Evolutionary conservation across 164 flowering plant species (phyloP).

Genomic region (Houttuynia cordata): DNA sequence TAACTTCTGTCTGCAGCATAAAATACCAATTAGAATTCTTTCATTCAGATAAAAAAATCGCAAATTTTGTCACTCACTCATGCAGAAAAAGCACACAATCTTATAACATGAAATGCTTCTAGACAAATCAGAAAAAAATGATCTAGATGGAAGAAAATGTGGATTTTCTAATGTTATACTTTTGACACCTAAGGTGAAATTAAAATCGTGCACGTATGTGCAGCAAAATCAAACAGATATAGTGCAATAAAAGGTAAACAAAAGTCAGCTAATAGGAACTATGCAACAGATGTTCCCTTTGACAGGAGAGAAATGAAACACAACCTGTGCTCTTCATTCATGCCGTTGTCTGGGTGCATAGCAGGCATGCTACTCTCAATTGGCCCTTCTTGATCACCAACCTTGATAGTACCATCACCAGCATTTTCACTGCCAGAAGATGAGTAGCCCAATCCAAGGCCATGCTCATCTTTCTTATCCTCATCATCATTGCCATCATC

Average conservation of each 20-base stretch:
- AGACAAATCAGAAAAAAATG: too few species aligned
- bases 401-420: conserved; percentile 37
- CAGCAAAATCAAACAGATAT: background rate
- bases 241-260: background rate
- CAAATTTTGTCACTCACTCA: too few species aligned
- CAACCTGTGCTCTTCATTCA: conserved; percentile 87
- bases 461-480: conserved; percentile 36
- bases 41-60: too few species aligned
- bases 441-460: conserved; percentile 73
- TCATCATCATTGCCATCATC: conserved; percentile 88
- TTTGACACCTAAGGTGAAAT: background rate
- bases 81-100: too few species aligned
- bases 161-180: background rate
- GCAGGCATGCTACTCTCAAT: conserved; percentile 34
- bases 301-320: background rate
- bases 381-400: conserved; percentile 35
- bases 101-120: too few species aligned
- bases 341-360: conserved; percentile 39
- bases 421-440: conserved; percentile 95
- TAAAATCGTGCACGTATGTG: background rate
- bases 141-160: background rate
- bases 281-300: too few species aligned
- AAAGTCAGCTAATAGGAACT: too few species aligned
- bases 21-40: background rate
- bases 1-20: conserved; percentile 61